Conservation (phyloP, 768 basidiomycete species). For the Mycena maculata region DNA sequence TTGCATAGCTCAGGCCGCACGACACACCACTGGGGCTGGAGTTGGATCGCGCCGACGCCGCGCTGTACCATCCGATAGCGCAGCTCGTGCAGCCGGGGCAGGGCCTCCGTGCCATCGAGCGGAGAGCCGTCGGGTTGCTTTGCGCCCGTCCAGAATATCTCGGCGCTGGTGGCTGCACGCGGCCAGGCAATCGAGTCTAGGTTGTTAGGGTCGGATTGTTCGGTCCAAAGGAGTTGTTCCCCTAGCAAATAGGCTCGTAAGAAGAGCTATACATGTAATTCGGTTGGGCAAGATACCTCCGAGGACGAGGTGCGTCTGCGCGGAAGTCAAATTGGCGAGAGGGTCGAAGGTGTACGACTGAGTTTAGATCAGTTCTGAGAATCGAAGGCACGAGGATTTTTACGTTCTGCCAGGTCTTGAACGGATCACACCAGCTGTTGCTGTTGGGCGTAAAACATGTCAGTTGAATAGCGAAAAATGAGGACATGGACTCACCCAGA, state of each 20-base stretch:
- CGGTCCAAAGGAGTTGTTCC: constrained; percentile 78
- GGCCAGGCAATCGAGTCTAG: constrained; percentile 81
- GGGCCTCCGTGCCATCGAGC: constrained; percentile 57
- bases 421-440: constrained; percentile 81
- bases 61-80: constrained; percentile 70
- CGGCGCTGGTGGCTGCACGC: constrained; percentile 75
- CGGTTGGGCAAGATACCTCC: constrained; percentile 62
- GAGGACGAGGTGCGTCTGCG: constrained; percentile 66
- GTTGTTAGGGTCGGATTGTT: constrained; percentile 77
- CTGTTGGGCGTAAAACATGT: constrained; percentile 41
- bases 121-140: constrained; percentile 52
- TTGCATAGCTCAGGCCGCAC: constrained; percentile 70
- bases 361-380: neutral
- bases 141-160: constrained; percentile 81
- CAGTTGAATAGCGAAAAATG: neutral
- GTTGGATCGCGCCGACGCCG: constrained; percentile 67
- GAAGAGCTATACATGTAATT: neutral
- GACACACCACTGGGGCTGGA: constrained; percentile 82
- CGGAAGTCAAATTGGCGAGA: constrained; percentile 60
- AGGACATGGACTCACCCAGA: constrained; percentile 46
- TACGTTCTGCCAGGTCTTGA: constrained; percentile 85
- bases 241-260: constrained; percentile 45
- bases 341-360: constrained; percentile 80
- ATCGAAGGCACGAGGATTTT: constrained; percentile 24
- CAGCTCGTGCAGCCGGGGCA: constrained; percentile 76